Conservation (phyloP, 805 yeast species). For the Hanseniaspora clermontiae region DNA sequence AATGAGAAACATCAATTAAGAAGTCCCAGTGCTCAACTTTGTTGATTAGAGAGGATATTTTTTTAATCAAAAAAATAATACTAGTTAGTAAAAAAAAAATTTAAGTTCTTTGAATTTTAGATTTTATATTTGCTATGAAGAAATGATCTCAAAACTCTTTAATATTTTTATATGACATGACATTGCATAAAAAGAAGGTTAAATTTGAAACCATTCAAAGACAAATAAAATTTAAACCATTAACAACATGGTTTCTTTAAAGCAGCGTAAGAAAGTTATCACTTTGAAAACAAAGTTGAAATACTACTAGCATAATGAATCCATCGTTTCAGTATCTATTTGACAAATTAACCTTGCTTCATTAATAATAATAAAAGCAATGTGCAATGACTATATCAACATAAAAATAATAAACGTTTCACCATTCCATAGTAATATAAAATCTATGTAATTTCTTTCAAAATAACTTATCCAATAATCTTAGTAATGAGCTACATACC, state of each 20-base stretch:
- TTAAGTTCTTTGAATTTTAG: constrained; percentile 13
- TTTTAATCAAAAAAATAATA: constrained; percentile 14
- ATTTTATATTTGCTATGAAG: background rate
- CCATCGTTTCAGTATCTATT: background rate
- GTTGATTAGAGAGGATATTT: constrained; percentile 4
- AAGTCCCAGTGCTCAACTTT: background rate
- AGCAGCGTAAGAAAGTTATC: background rate
- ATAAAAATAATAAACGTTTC: constrained; percentile 11
- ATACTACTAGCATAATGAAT: background rate
- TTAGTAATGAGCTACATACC: constrained; percentile 45
- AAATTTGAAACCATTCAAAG: constrained; percentile 9
- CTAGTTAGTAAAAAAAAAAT: constrained; percentile 14
- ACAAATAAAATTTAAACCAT: constrained; percentile 8
- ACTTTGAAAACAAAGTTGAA: background rate
- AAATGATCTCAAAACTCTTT: constrained; percentile 10
- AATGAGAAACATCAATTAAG: background rate
- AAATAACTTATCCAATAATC: background rate
- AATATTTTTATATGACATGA: background rate
- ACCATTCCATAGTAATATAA: constrained; percentile 9
- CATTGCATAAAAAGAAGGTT: background rate
- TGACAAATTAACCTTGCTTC: background rate
- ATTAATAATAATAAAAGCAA: background rate
- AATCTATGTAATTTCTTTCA: background rate
- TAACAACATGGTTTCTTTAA: background rate
- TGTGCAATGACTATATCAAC: background rate